These are phyloP conservation scores for Phytophthora cactorum DNA, from an alignment of 352 stramenopile species.

Conservation along the genomic window DNA sequence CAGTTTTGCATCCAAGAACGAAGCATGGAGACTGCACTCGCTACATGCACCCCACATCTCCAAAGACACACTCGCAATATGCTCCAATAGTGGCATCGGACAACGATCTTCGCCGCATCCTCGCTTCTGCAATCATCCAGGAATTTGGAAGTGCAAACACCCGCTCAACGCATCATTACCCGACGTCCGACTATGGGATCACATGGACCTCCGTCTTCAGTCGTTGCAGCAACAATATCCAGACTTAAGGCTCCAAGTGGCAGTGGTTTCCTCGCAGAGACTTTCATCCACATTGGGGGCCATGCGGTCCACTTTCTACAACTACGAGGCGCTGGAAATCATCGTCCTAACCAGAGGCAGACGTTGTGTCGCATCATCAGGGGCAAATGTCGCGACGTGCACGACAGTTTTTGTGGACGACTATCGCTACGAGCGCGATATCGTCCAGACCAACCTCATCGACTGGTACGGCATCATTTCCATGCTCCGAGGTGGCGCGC, in stretches of 20 bases:
- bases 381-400: constrained; percentile 4
- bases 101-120: too few species aligned
- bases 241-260: constrained; percentile 36
- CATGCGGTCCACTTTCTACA: constrained; percentile 18
- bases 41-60: constrained; percentile 28
- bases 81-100: not conserved
- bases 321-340: constrained; percentile 36
- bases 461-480: constrained; percentile 38
- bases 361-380: constrained; percentile 11
- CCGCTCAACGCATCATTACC: constrained; percentile 17
- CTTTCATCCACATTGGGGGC: constrained; percentile 19
- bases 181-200: constrained; percentile 35
- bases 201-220: constrained; percentile 38
- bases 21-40: constrained; percentile 30
- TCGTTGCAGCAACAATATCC: constrained; percentile 32
- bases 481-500: constrained; percentile 35
- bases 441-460: constrained; percentile 41
- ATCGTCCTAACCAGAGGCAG: constrained; percentile 41
- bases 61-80: constrained; percentile 2
- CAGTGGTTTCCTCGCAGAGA: constrained; percentile 32
- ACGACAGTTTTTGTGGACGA: constrained; percentile 52
- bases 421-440: constrained; percentile 58
- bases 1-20: constrained; percentile 17
- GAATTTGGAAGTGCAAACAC: constrained; percentile 39
- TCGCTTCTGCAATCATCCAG: constrained; percentile 28